These are phyloP conservation scores for Wallacemonas rigidus DNA, from an alignment of 208 protist species.

Conservation along the genomic window DNA sequence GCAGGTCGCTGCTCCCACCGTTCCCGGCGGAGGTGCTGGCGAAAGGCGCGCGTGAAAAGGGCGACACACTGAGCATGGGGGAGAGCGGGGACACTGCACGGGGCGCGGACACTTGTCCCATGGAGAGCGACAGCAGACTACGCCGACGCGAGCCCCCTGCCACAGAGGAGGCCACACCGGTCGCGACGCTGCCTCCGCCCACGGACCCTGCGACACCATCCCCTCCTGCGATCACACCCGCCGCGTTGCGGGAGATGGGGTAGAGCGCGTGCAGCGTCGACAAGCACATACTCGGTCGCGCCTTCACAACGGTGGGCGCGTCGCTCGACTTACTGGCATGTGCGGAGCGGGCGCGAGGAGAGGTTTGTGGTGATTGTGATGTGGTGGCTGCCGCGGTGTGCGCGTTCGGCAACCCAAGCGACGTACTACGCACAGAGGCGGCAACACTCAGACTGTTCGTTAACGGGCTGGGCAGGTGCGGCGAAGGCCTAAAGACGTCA, in stretches of 20 bases:
- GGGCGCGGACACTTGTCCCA: neutral
- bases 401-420: neutral
- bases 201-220: neutral
- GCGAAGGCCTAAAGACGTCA: neutral
- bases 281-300: slow-evolving; percentile 12
- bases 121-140: slow-evolving; percentile 1
- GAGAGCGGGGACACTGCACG: neutral
- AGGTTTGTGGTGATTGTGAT: no score
- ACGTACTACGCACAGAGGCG: neutral
- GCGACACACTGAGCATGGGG: neutral
- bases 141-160: neutral
- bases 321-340: no score
- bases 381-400: neutral
- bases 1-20: neutral
- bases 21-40: neutral
- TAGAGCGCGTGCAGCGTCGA: slow-evolving; percentile 18
- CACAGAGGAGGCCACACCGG: no score
- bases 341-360: no score
- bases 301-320: neutral
- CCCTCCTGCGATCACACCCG: no score
- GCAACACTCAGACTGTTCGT: neutral
- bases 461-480: neutral
- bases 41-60: neutral
- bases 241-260: neutral
- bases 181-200: neutral